Conservation (phyloP, 2,329 filamentous ascomycete genomes). For the Stemphylium lycopersici region DNA sequence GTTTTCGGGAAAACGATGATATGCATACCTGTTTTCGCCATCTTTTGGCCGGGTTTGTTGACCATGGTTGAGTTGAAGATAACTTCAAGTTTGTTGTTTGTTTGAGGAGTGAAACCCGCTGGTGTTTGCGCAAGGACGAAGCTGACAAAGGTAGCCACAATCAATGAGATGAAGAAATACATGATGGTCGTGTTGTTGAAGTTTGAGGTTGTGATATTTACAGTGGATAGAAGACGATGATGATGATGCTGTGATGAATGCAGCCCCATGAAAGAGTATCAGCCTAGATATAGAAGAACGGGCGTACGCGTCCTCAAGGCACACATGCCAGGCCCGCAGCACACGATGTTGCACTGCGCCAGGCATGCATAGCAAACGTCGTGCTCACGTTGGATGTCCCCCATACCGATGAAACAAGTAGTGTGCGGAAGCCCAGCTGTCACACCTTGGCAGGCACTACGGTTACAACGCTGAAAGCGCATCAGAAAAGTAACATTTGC, state of each 20-base stretch:
- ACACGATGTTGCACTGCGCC: constrained; percentile 28
- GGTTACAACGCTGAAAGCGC: constrained; percentile 19
- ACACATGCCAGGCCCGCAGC: constrained; percentile 21
- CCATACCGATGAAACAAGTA: constrained; percentile 38
- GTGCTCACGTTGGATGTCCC: constrained; percentile 19
- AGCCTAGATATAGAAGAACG: constrained; percentile 19
- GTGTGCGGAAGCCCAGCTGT: constrained; percentile 30
- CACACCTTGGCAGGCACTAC: constrained; percentile 28
- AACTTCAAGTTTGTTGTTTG: constrained; percentile 37
- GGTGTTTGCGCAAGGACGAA: constrained; percentile 43
- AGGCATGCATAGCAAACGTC: constrained; percentile 21
- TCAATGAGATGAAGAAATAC: constrained; percentile 32
- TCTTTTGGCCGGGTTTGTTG: constrained; percentile 31
- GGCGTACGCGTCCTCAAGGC: constrained; percentile 31
- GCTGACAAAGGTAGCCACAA: constrained; percentile 30
- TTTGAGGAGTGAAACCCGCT: constrained; percentile 36
- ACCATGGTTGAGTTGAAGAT: constrained; percentile 43
- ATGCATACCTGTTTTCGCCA: constrained; percentile 39
- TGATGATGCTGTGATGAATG: neutral
- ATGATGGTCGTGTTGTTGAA: constrained; percentile 17
- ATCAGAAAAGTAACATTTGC: neutral
- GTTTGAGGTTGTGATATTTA: neutral
- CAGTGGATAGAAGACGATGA: neutral
- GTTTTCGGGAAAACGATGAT: neutral
- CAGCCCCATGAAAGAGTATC: constrained; percentile 2